A percentile compares a stretch with the other conserved stretches of the same genome.
Evolutionary conservation across 768 basidiomycete species (phyloP).

Genomic region (Leccinum longicurvipes): DNA sequence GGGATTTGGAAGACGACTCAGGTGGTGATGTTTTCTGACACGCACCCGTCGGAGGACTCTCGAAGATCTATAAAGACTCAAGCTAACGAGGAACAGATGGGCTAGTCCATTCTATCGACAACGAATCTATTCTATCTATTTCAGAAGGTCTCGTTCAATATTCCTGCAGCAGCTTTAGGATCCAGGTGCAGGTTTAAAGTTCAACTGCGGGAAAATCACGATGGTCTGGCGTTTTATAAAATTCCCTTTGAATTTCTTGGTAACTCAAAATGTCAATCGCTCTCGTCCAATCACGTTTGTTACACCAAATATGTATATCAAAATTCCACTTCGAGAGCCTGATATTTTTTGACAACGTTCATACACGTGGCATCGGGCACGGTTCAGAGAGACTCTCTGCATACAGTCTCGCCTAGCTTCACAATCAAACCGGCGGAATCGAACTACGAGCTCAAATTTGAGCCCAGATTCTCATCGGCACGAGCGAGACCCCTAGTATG

Average conservation of each 20-base stretch:
- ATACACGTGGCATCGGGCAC: background rate
- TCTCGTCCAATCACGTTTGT: background rate
- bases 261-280: background rate
- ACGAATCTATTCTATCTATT: background rate
- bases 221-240: background rate
- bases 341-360: background rate
- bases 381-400: background rate
- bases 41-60: background rate
- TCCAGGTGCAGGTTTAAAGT: background rate
- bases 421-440: slow-evolving; percentile 71
- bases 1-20: background rate
- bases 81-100: background rate
- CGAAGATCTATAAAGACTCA: background rate
- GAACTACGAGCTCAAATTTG: slow-evolving; percentile 47
- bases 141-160: background rate
- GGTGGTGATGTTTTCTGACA: background rate
- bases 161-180: background rate
- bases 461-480: background rate
- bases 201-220: background rate
- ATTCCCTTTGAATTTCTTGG: background rate
- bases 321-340: too few relatives aligned
- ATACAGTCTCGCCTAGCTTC: background rate
- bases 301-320: background rate
- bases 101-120: background rate
- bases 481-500: background rate